Evolutionary conservation across 2,329 filamentous ascomycete species (phyloP), one percentile per base, ranked within the genome.

Genomic region (Zalaria obscura): DNA sequence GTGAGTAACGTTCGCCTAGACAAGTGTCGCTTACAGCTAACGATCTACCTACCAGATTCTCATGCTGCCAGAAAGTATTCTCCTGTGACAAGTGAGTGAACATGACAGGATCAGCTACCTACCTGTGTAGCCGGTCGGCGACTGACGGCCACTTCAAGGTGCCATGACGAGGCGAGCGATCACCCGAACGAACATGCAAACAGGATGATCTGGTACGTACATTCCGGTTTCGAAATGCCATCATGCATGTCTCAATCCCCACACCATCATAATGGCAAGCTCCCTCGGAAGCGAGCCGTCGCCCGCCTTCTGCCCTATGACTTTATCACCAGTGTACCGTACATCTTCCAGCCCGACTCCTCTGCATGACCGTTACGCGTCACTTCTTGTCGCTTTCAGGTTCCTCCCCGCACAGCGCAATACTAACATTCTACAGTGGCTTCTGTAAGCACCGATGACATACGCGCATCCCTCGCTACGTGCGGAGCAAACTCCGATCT

Each of bases 171-270:
- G 10, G 70, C 64, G 6, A 75, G 78, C 50, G 78, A 81, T 39
- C 85, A 93, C 62, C 65, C 73, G 5, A 79, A 83, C 48, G 85
- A 91, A 62, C 85, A 84, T 70, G 85, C 85, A 5, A 85, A 80
- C 53, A 69, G 83, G 38, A 91, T 91, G 83, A 76, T 89, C 31
- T 89, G 83, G 66, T 69, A 60, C 44, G 63, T 53, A 29, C 32
- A 37, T 10, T 32, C 40, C 38, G 32, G 25, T 5, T 18, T 18
- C 18, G 18, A 18, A 18, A 39, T 31, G n/a, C 27, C n/a, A 36
- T 36, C 35, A 7, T 25, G 25, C n/a, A 36, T 36, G 8, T 8
- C 35, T 36, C 35, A n/a, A 9, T 32, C 28, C 41, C 9, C 8
- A 10, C 26, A 35, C 8, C n/a, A 9, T 39, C 29, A 35, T 34